Conservation (phyloP, 257 asterid genomes). For the Solanum sitiens region DNA sequence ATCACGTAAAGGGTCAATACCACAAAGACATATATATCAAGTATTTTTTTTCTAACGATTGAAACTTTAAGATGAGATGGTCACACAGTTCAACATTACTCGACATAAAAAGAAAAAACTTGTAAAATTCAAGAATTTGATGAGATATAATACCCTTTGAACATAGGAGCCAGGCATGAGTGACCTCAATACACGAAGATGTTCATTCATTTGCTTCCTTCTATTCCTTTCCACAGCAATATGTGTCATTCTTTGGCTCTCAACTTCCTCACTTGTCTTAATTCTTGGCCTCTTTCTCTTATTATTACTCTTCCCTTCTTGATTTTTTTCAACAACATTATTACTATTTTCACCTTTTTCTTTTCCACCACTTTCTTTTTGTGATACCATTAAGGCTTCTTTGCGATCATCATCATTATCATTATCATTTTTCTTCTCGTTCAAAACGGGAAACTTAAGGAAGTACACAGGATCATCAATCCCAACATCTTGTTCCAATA, state of each 20-base stretch:
- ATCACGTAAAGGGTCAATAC: background rate
- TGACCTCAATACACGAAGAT: conserved; percentile 13
- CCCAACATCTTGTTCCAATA: conserved; percentile 34
- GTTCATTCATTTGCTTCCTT: conserved; percentile 15
- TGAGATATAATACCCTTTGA: conserved; percentile 8
- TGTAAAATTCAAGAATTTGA: background rate
- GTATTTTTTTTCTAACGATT: background rate
- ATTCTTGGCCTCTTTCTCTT: conserved; percentile 27
- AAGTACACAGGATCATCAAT: conserved; percentile 69
- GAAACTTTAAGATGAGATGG: background rate
- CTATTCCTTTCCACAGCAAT: conserved; percentile 22
- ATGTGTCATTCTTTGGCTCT: conserved; percentile 19
- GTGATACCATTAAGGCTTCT: conserved; percentile 29
- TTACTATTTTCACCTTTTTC: conserved; percentile 28
- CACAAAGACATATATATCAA: background rate
- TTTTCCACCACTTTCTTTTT: background rate
- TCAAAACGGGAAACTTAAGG: conserved; percentile 80
- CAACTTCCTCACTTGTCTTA: conserved; percentile 5
- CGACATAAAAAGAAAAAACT: background rate
- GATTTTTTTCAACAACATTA: conserved; percentile 10
- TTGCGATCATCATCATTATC: conserved; percentile 47
- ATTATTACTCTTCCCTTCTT: conserved; percentile 27
- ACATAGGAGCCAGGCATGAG: conserved; percentile 16
- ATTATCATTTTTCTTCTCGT: conserved; percentile 46
- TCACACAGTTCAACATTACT: background rate